Conservation (phyloP, 305 asterid species). For the Fraxinus dipetala region DNA sequence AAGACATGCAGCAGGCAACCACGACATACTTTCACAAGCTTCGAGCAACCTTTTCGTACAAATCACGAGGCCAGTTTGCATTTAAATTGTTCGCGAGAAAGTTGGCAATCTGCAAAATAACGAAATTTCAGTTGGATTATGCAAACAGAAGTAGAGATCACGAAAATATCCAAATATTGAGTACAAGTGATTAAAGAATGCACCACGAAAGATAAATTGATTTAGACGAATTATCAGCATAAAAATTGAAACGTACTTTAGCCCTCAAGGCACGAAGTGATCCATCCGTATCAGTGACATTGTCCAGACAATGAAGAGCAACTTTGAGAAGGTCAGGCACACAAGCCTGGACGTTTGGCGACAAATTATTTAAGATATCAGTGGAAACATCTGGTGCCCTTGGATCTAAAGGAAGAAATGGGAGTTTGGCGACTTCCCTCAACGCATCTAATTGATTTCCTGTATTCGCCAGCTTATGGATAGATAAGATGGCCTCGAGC, state of each 20-base stretch:
- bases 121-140: not conserved
- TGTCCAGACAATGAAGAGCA: conserved; percentile 79
- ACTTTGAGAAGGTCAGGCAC: conserved; percentile 86
- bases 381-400: conserved; percentile 55
- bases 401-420: conserved; percentile 91
- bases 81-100: conserved; percentile 81
- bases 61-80: conserved; percentile 93
- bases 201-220: not conserved
- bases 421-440: conserved; percentile 84
- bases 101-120: conserved; percentile 77
- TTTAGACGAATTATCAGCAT: not conserved
- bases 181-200: not conserved
- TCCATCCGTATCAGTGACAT: conserved; percentile 80
- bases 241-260: conserved; percentile 46
- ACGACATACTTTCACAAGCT: conserved; percentile 41
- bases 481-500: conserved; percentile 78
- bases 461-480: conserved; percentile 64
- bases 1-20: not conserved
- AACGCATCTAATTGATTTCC: conserved; percentile 76
- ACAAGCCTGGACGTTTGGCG: conserved; percentile 86
- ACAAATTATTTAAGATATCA: conserved; percentile 57
- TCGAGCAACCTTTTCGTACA: conserved; percentile 81
- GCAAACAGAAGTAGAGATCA: not conserved
- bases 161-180: not conserved
- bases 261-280: conserved; percentile 86